Base-by-base conservation (phyloP, 2,329 filamentous ascomycete genomes). In the Nothomitra cinnamomea region DNA sequence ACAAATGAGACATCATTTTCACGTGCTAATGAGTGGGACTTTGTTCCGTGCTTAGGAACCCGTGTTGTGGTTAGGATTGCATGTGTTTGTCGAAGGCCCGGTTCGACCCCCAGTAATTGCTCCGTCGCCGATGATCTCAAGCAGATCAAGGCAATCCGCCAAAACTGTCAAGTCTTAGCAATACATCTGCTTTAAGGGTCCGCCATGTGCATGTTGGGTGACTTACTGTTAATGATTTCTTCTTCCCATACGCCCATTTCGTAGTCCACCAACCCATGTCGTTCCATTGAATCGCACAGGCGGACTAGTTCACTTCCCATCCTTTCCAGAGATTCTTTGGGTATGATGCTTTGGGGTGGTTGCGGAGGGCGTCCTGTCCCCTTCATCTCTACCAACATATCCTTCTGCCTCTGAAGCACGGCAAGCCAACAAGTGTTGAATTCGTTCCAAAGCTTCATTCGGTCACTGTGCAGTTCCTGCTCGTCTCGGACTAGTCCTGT, bases 171-270 rank as follows among this genome's bases (percentile, higher is more conserved):
- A 28, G 32, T 22, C 15, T 43, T 17, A 43, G 38, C 35, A 21
- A 53, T 17, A 7, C 13, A 6, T 13, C 50, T 12, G 24, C 24
- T 17, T 21, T 3, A 15, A 15, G 12, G 4, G 7, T 17, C 12
- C 21, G 36, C 10, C 42, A n/a, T 13, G 17, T 12, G 12, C 48
- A 7, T 35, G 21, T 19, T 24, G 19, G 25, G 12, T 6, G 15
- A 41, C 85, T 69, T 72, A 95, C 89, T 76, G 55, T 78, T 77
- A 60, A 92, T 78, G 60, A 96, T 95, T 63, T 86, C 81, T 64
- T 96, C 89, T 68, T 96, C 92, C 79, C 87, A 94, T 24, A 96
- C 86, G 7, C 92, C 92, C 70, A 95, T 94, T 63, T 96, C 85
- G 65, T 96, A 98, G 69, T 98, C 92, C 10, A 98, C 87, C 49